Evolutionary conservation across 371 early-diverging fungal genomes (phyloP), one percentile per base, ranked within the genome.

Genomic region (Capillidium rhysosporum): DNA sequence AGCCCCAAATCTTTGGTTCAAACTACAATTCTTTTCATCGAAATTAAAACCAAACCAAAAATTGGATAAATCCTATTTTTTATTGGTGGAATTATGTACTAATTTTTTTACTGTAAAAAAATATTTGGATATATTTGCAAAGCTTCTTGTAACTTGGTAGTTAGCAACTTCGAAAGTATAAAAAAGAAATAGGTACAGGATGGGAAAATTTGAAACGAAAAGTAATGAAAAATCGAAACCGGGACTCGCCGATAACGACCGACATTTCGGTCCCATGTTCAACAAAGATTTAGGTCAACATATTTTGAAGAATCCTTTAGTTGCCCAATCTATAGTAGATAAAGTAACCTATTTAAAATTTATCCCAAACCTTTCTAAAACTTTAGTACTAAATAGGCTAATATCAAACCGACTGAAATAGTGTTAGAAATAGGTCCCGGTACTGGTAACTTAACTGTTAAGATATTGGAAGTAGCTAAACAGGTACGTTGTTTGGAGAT

Each of bases 371-470:
- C 29, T 43, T 24, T n/a, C 28, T 20, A 18, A 43, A 28, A 8
- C 26, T 47, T 56, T 40, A 31, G 38, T n/a, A 54, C 20, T 4
- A 16, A 10, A 31, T 68, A 86, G 84, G 96, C 98, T 5, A 73
- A 69, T 40, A 68, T 99, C 43, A 81, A 89, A 58, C 72, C 84
- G 26, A 92, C 97, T 1, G 99, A 99, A 67, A 82, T 80, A 1
- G 96, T 98, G 7, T 79, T 99, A 20, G 99, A 99, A 77, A 84
- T 99, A 51, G 99, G 99, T 67, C 98, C 98, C 9, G 99, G 99
- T 74, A 99, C 98, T n/a, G 99, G 99, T 67, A 98, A 97, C 70
- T 77, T 99, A 63, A 96, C 98, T 5, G 82, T 98, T 34, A 87
- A 89, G 69, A 90, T 99, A 52, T 73, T 99, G 47, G 85, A 83